Percentiles rank a stretch among this genome's conserved stretches.
Conservation (phyloP, 2,329 filamentous ascomycete genomes). For the Pseudopyrenochaeta lycopersici region DNA sequence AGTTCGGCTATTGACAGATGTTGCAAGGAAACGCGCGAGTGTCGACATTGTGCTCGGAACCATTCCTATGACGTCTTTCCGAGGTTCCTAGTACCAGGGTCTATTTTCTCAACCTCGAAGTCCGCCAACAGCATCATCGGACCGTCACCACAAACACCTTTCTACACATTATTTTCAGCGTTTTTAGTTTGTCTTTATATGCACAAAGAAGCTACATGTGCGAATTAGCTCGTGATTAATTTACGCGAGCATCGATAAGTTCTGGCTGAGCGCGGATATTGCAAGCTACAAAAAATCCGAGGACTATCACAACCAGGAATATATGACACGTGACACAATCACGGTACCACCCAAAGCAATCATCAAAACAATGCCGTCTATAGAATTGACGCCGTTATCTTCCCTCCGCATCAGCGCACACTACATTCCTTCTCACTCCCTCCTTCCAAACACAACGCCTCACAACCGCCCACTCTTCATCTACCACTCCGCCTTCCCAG, state of each 20-base stretch:
- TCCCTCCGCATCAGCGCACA: slow-evolving; percentile 66
- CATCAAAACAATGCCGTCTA: slow-evolving; percentile 15
- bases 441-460: slow-evolving; percentile 71
- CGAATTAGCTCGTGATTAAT: no score
- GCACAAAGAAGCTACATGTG: no score
- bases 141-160: no score
- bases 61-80: slow-evolving; percentile 12
- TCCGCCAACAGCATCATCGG: no score
- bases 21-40: not conserved
- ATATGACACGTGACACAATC: not conserved
- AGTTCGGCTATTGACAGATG: not conserved
- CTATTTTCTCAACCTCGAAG: no score
- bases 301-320: not conserved
- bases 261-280: no score
- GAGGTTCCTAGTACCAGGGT: not conserved
- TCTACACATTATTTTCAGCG: no score
- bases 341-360: not conserved
- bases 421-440: slow-evolving; percentile 65
- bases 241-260: no score
- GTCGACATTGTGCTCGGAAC: not conserved
- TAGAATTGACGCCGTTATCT: slow-evolving; percentile 55
- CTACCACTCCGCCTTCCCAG: slow-evolving; percentile 68
- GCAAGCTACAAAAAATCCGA: not conserved
- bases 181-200: no score
- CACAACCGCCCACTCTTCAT: slow-evolving; percentile 71